phyloP scores from a whole-genome alignment of 2,329 filamentous ascomycete genomes.

The Cadophora sp. region DNA sequence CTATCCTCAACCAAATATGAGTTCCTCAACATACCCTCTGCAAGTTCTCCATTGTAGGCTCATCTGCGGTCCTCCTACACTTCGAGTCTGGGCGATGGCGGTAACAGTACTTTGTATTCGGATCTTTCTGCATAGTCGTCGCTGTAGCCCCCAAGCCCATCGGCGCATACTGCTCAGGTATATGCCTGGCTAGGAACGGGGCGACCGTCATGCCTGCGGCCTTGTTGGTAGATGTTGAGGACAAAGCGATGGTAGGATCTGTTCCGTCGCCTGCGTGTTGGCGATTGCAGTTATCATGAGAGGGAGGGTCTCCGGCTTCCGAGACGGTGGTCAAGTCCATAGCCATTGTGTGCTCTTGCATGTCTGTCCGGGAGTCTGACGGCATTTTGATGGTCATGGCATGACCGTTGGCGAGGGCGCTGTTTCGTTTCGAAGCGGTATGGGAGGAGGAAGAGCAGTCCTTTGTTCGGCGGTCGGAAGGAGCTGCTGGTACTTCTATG shows the following conservation, averaged over 20 bases:
- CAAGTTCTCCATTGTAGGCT: constrained; percentile 93
- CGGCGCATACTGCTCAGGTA: constrained; percentile 86
- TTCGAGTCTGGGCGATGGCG: constrained; percentile 93
- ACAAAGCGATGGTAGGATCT: constrained; percentile 39
- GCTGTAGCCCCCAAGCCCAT: constrained; percentile 57
- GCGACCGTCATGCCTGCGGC: constrained; percentile 43
- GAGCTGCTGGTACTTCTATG: constrained; percentile 36
- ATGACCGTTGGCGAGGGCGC: constrained; percentile 17
- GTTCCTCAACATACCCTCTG: constrained; percentile 71
- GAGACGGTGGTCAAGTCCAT: constrained; percentile 12
- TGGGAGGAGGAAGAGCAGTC: constrained; percentile 2
- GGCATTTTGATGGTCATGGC: constrained; percentile 30
- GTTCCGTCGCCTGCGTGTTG: constrained; percentile 29
- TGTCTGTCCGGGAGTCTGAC: constrained; percentile 22
- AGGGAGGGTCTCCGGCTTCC: constrained; percentile 34
- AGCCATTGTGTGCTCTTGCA: constrained; percentile 17
- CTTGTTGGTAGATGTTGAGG: constrained; percentile 41
- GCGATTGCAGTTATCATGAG: constrained; percentile 39
- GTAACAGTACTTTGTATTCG: constrained; percentile 94
- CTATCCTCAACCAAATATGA: neutral
- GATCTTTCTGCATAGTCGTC: constrained; percentile 56
- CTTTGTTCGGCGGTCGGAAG: constrained; percentile 24
- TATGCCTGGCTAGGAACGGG: constrained; percentile 90
- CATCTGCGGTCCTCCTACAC: constrained; percentile 90
- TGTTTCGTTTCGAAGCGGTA: constrained; percentile 22